Percentiles rank a stretch among this genome's conserved stretches.
Conservation (phyloP, 129 eudicot genomes). For the Dittrichia graveolens region DNA sequence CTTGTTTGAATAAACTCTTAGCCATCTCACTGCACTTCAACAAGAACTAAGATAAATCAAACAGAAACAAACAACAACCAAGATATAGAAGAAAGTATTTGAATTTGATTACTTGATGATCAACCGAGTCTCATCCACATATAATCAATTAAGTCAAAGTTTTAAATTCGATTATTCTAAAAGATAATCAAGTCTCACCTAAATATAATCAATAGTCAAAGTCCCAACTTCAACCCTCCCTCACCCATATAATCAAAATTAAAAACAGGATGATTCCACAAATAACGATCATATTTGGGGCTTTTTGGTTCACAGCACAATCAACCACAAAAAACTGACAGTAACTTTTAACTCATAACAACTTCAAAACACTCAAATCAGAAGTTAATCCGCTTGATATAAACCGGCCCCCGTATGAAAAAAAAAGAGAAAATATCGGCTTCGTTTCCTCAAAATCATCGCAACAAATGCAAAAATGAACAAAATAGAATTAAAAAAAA, state of each 20-base stretch:
- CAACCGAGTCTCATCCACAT: not conserved
- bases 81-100: not conserved
- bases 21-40: constrained; percentile 47
- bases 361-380: not conserved
- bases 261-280: constrained; percentile 3
- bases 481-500: not conserved
- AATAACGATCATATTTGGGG: not conserved
- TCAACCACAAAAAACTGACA: constrained; percentile 1
- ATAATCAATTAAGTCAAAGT: not conserved
- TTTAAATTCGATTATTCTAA: not conserved
- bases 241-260: not conserved
- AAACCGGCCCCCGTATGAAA: not conserved
- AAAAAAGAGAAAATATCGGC: constrained; percentile 3
- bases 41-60: not conserved
- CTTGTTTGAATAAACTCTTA: constrained; percentile 70
- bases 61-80: constrained; percentile 3
- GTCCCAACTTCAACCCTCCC: not conserved
- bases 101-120: constrained; percentile 6
- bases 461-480: not conserved
- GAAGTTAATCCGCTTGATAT: not conserved
- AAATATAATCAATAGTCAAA: constrained; percentile 16
- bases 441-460: constrained; percentile 19
- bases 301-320: not conserved
- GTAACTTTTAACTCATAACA: constrained; percentile 16
- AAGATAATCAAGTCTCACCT: constrained; percentile 23